Evolutionary conservation across 352 stramenopile genomes (phyloP).

Genomic region (Globisporangium cystogenes): DNA sequence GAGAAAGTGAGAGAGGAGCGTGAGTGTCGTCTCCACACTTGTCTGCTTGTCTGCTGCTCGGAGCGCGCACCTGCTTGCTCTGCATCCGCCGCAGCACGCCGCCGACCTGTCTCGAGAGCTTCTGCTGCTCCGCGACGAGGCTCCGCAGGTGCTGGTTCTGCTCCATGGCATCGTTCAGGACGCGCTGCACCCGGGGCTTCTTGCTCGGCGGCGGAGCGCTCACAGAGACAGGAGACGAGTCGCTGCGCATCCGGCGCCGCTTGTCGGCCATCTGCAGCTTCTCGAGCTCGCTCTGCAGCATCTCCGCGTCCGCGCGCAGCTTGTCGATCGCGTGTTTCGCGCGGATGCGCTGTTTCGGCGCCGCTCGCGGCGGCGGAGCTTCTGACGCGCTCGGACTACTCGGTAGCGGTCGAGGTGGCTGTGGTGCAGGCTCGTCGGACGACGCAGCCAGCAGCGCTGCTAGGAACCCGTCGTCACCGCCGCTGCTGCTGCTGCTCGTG

Average conservation of each 20-base stretch:
- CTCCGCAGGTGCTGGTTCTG: slow-evolving; percentile 5
- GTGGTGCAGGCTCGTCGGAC: neutral
- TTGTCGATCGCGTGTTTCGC: neutral
- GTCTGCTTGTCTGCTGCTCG: neutral
- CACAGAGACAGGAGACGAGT: neutral
- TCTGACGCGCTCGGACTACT: neutral
- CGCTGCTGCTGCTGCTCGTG: neutral
- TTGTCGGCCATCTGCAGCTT: neutral
- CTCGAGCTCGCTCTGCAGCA: slow-evolving; percentile 4
- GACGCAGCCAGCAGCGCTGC: neutral
- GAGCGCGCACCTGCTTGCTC: neutral
- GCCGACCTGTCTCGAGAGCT: neutral
- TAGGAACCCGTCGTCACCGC: neutral
- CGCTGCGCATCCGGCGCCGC: neutral
- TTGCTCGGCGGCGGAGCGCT: neutral
- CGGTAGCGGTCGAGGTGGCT: neutral
- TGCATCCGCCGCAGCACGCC: slow-evolving; percentile 1
- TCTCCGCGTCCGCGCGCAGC: neutral
- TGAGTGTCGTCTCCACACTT: too few species aligned
- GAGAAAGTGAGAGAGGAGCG: neutral
- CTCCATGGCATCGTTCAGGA: neutral
- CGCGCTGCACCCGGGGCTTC: neutral
- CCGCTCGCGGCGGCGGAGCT: neutral
- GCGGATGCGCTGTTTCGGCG: neutral
- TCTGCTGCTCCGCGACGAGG: neutral